Base-by-base conservation (phyloP, 768 basidiomycete species). In the Fomitopsis pulvina region DNA sequence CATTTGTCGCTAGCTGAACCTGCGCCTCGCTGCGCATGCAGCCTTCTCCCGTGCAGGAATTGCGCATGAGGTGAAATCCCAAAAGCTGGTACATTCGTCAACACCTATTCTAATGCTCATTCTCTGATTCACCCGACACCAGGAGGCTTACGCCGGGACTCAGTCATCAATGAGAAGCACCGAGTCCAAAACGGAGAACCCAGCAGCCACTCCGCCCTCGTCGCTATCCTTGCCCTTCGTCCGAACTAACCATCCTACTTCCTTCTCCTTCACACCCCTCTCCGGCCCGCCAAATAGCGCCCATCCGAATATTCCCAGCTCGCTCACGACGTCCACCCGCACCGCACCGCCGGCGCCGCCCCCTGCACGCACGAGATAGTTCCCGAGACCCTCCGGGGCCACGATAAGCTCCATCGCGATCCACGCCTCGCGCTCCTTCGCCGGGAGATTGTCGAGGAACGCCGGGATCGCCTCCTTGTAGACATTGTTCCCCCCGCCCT, bases 401-500 rank as follows among this genome's bases (percentile, higher is more conserved):
- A 72, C 69, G 54, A 99, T 99, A 57, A 98, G 70, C 52, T 87
- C 84, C 95, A 98, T 97, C 27, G 94, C 87, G 47, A 97, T 92
- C 89, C 95, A 99, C 2, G 88, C 92, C 54, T 80, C 76, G 7
- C 84, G 77, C 60, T 89, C 87, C 47, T 71, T 61, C 1, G 59
- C 64, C 0, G 77, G 76, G 2, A 97, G 71, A 5, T 60, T 60
- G 12, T 83, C 79, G 2, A 99, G 70, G 66, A 92, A 92, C 0
- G 71, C 55, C 0, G 88, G 89, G 43, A 97, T 95, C 42, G 83
- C 81, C 2, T 71, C 71, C 52, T 87, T 87, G 68, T 97, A 98
- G 22, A 98, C 77, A 59, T 99, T 99, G 60, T 97, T 96, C 7
- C 95, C 95, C 0, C 95, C 95, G 1, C 95, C 95, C 71, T 99